Base-by-base conservation (phyloP, 208 protist species). In the Wallacemonas rigidus region DNA sequence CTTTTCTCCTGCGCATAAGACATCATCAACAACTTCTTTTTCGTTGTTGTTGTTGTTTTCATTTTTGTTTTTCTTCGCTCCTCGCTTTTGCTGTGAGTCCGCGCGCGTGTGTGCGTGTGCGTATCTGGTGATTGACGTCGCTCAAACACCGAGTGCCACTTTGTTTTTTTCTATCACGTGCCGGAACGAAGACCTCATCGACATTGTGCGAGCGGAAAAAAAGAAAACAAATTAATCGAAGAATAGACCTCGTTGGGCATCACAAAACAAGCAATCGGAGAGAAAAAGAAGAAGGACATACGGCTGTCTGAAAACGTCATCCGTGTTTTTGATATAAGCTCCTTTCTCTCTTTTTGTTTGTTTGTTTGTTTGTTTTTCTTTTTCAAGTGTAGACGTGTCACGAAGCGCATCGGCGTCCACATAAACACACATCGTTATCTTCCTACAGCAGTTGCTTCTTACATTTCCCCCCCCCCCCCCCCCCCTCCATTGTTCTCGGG, bases 61-160 rank as follows among this genome's bases (percentile, higher is more conserved):
- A 1, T 69, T 58, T 69, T 51, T 64, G 72, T 65, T 71, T 53
- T 45, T 71, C 67, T 50, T 70, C 60, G 35, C 64, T 79, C 44
- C 7, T 69, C 39, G 72, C 72, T 83, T 56, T 51, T 74, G 62
- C 67, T 65, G 48, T 15, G 45, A 50, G 45, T 50, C 45, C 45
- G 45, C 12, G 45, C 26, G 26, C 26, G 26, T 26, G 26, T 26
- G 26, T 26, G 26, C 0, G 26, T 26, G 26, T 26, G 26, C 26
- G 26, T 26, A 26, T 26, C 26, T 26, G 26, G 26, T 26, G 26
- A 26, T 26, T 26, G 26, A 26, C 26, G 26, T 26, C 26, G 26
- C 0, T 26, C 26, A 26, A 26, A 26, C 26, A 26, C 26, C 26
- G 26, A 26, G 26, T 26, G 26, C 26, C 26, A 26, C 26, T 26